Conservation (phyloP, 352 stramenopile species). For the Thalassiosira livingstoniorum region DNA sequence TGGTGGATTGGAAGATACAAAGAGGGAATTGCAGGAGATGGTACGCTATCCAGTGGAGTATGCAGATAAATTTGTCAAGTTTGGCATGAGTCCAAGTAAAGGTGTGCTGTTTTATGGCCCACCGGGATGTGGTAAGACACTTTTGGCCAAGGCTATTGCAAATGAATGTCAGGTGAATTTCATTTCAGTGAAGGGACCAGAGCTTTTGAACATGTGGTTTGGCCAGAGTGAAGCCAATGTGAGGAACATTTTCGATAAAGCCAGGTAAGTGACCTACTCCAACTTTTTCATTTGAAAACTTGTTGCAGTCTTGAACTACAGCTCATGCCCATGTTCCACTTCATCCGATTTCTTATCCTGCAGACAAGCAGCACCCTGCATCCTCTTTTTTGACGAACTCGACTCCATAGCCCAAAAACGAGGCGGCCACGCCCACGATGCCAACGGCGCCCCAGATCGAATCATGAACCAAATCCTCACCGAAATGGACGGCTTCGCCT, state of each 20-base stretch:
- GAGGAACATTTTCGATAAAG: slow-evolving; percentile 99
- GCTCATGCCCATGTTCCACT: background rate
- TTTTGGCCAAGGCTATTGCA: slow-evolving; percentile 98
- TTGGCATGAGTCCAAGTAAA: slow-evolving; percentile 96
- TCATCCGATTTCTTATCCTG: background rate
- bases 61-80: slow-evolving; percentile 94
- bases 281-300: background rate
- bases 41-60: slow-evolving; percentile 98
- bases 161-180: slow-evolving; percentile 99
- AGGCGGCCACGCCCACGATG: slow-evolving; percentile 83
- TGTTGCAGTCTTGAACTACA: background rate
- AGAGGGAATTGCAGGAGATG: slow-evolving; percentile 96
- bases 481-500: slow-evolving; percentile 92
- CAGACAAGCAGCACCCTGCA: slow-evolving; percentile 95
- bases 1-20: slow-evolving; percentile 96
- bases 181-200: slow-evolving; percentile 92
- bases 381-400: slow-evolving; percentile 99
- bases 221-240: slow-evolving; percentile 99
- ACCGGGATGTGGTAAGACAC: slow-evolving; percentile 96
- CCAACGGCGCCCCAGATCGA: slow-evolving; percentile 91
- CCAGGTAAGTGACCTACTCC: slow-evolving; percentile 58
- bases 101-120: slow-evolving; percentile 99
- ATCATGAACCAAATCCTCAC: slow-evolving; percentile 98
- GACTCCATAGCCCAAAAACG: slow-evolving; percentile 98
- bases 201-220: slow-evolving; percentile 99